Evolutionary conservation across 306 rosid genomes (phyloP), one percentile per base, ranked within the genome.

Genomic region (Hylodesmum podocarpum): DNA sequence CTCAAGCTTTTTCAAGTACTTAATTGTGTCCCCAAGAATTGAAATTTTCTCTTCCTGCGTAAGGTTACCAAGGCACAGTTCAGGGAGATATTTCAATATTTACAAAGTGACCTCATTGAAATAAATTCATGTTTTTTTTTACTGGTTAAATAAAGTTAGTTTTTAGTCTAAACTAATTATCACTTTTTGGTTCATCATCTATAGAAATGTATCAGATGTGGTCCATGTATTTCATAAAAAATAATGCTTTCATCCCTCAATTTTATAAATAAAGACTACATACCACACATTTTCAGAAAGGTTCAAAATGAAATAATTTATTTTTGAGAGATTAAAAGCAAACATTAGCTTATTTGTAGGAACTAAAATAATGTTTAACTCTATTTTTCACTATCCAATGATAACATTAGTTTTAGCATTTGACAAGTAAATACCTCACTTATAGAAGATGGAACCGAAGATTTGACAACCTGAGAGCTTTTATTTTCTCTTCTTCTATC

Each of bases 1-100:
- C 81, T 89, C 91, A 11, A 93, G 93, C 84, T 81, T 86, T 80
- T 89, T 89, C 91, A 93, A 79, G 86, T 89, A 91, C 27, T 83
- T 81, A 24, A 89, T 89, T 5, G 91, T 86, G 75, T 91, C 85
- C 0, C 85, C 84, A 24, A 93, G 93, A 84, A 91, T 78, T 12
- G 86, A 79, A 71, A 84, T 87, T 70, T 88, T 86, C 75, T 89
- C 89, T 75, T 73, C 72, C 98, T 93, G 85, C 80, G 69, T 65
- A 50, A 24, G 51, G 50, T 73, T 5, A 4, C 31, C 34, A 31
- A 43, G 65, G 59, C 62, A 77, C 11, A 31, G 37, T 16, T 66
- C 24, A 13, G 0, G 19, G 33, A 59, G 18, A 24, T 46, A 21
- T 49, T 34, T 15, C 39, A 64, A 55, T 37, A 46, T 78, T 57